phyloP scores from a whole-genome alignment of 352 stramenopile genomes.

The Phytophthora rubi region DNA sequence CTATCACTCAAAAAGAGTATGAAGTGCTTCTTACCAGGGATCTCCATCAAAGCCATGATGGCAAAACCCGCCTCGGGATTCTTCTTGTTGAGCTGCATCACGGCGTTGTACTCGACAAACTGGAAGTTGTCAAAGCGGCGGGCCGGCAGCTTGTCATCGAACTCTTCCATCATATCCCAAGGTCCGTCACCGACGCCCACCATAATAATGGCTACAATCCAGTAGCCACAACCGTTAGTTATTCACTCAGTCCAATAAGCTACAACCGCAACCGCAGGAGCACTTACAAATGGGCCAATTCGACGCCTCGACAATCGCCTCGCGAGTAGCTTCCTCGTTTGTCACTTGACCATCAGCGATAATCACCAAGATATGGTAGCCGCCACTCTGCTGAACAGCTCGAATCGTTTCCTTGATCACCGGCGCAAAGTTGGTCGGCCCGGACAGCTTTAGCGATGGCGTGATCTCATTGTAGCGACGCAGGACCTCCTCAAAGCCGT shows the following conservation, averaged over 20 bases:
- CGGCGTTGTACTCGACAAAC: slow-evolving; percentile 73
- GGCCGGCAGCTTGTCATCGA: slow-evolving; percentile 66
- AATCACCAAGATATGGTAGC: slow-evolving; percentile 84
- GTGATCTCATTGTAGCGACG: slow-evolving; percentile 68
- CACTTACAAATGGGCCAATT: slow-evolving; percentile 75
- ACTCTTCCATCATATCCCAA: slow-evolving; percentile 82
- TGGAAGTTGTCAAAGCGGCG: slow-evolving; percentile 83
- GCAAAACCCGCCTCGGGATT: slow-evolving; percentile 75
- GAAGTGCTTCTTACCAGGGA: slow-evolving; percentile 56
- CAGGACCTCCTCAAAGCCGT: slow-evolving; percentile 65
- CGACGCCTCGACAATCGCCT: slow-evolving; percentile 70
- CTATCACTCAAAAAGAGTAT: not conserved
- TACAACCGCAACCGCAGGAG: slow-evolving; percentile 1
- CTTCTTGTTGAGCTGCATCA: slow-evolving; percentile 74
- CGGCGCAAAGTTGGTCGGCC: slow-evolving; percentile 80
- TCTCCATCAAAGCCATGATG: slow-evolving; percentile 77
- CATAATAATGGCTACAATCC: slow-evolving; percentile 46
- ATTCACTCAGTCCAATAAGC: not conserved
- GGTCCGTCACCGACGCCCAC: slow-evolving; percentile 79
- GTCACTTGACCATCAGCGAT: slow-evolving; percentile 82
- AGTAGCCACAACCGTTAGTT: not conserved
- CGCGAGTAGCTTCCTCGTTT: slow-evolving; percentile 62
- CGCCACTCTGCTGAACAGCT: slow-evolving; percentile 46
- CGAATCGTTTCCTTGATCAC: slow-evolving; percentile 69
- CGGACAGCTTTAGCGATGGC: slow-evolving; percentile 63